These are phyloP conservation scores for Apocynum venetum DNA, from an alignment of 257 asterid genomes.

Conservation along the genomic window DNA sequence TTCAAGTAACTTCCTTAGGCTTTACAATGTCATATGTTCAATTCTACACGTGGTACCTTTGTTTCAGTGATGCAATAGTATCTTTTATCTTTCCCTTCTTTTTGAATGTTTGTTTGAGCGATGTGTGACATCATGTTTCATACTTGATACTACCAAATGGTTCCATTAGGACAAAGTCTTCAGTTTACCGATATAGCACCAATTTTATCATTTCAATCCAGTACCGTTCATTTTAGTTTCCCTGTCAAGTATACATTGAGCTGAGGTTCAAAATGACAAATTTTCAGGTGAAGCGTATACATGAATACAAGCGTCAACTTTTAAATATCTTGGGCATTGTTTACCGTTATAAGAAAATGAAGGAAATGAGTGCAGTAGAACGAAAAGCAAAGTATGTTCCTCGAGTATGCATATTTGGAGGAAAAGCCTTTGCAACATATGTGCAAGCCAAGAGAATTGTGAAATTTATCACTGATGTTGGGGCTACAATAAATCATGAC, in stretches of 20 bases:
- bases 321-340: constrained; percentile 51
- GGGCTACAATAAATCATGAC: constrained; percentile 55
- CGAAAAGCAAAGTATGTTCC: constrained; percentile 46
- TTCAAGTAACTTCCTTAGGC: constrained; percentile 51
- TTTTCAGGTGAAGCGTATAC: constrained; percentile 57
- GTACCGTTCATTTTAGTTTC: background rate
- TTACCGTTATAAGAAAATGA: constrained; percentile 55
- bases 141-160: background rate
- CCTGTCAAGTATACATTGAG: background rate
- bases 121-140: background rate
- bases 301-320: constrained; percentile 57
- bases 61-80: background rate
- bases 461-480: constrained; percentile 56
- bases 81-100: background rate
- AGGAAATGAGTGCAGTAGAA: constrained; percentile 46
- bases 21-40: background rate
- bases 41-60: background rate
- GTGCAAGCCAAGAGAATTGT: constrained; percentile 62
- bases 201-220: background rate
- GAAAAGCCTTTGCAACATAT: constrained; percentile 57
- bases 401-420: constrained; percentile 63
- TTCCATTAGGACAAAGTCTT: background rate
- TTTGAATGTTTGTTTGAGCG: background rate
- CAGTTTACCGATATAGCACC: background rate
- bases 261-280: constrained; percentile 5